phyloP scores from a whole-genome alignment of 768 basidiomycete species.

The Mycena kentingensis region DNA sequence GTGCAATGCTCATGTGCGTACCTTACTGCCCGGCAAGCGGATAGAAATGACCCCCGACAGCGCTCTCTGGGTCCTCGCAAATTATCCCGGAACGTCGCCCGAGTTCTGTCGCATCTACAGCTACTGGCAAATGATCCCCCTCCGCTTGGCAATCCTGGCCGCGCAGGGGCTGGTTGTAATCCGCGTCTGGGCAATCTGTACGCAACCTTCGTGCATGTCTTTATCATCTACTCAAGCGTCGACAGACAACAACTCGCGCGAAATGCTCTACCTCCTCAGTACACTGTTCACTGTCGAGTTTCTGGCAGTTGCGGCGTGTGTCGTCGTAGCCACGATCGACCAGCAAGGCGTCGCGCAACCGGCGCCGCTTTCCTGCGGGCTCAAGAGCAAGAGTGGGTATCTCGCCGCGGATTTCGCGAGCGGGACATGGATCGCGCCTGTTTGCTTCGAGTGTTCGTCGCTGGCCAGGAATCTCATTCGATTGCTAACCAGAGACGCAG shows the following conservation, averaged over 20 bases:
- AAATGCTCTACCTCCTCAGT: slow-evolving; percentile 12
- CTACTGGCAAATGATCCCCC: slow-evolving; percentile 19
- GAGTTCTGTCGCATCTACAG: slow-evolving; percentile 16
- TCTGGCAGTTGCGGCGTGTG: slow-evolving; percentile 12
- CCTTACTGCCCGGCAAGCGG: background rate
- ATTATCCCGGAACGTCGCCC: slow-evolving; percentile 11
- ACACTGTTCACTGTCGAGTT: slow-evolving; percentile 15
- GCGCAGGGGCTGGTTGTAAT: slow-evolving; percentile 21
- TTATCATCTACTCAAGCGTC: background rate
- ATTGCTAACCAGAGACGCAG: too few relatives aligned
- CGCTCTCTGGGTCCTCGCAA: background rate
- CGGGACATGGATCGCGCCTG: slow-evolving; percentile 23
- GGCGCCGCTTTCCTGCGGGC: slow-evolving; percentile 12
- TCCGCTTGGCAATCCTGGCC: slow-evolving; percentile 16
- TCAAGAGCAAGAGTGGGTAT: background rate
- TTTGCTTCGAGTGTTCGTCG: slow-evolving; percentile 22
- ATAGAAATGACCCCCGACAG: too few relatives aligned
- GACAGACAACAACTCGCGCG: slow-evolving; percentile 18
- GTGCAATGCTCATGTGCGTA: slow-evolving; percentile 20
- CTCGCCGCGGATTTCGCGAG: slow-evolving; percentile 13
- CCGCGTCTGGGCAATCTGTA: slow-evolving; percentile 20
- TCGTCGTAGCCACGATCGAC: background rate
- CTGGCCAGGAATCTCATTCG: too few relatives aligned
- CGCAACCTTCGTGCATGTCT: background rate
- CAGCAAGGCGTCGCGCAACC: slow-evolving; percentile 16